Conservation (phyloP, 139 green algal genomes). For the Eudorina sp. region DNA sequence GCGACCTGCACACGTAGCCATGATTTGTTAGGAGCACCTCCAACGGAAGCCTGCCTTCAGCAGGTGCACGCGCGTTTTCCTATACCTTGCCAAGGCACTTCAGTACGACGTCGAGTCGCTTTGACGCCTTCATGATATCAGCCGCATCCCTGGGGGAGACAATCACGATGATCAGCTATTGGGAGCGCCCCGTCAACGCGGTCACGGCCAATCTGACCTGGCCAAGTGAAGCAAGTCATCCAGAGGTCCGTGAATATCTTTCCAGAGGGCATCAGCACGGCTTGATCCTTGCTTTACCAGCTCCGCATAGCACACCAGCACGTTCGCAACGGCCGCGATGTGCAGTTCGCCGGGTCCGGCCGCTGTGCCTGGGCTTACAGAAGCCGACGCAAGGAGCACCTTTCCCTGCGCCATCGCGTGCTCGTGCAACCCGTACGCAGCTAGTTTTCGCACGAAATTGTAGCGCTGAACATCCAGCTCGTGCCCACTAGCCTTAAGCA, state of each 20-base stretch:
- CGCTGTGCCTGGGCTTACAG: not conserved
- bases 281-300: not conserved
- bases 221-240: not conserved
- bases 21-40: too few species aligned
- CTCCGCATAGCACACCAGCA: slow-evolving; percentile 29
- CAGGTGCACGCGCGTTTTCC: too few species aligned
- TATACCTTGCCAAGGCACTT: slow-evolving; percentile 31
- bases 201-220: not conserved
- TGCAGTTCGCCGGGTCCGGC: slow-evolving; percentile 45
- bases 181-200: not conserved
- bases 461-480: slow-evolving; percentile 57
- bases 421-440: not conserved
- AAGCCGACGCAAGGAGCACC: slow-evolving; percentile 33
- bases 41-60: too few species aligned
- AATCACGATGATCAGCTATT: not conserved
- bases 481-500: slow-evolving; percentile 25
- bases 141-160: slow-evolving; percentile 24
- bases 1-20: not conserved
- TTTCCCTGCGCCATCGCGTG: slow-evolving; percentile 50
- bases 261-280: not conserved
- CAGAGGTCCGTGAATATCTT: not conserved
- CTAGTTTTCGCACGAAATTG: slow-evolving; percentile 55
- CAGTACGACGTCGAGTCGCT: slow-evolving; percentile 4
- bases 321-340: slow-evolving; percentile 25
- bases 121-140: not conserved